These are phyloP conservation scores for Castanea mollissima DNA, from an alignment of 306 rosid species.

Conservation along the genomic window DNA sequence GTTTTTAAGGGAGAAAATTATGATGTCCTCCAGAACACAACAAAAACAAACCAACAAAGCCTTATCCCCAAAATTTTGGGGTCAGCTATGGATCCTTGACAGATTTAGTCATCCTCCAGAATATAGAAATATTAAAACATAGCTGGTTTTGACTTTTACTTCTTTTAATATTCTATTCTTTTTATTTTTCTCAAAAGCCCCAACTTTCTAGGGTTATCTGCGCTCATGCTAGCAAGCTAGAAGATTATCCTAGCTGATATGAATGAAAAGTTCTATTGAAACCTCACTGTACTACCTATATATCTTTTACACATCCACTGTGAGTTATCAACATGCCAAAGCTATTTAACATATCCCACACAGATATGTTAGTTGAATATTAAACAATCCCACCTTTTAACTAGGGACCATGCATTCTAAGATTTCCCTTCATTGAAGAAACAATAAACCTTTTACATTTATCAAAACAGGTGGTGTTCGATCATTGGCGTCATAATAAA, in stretches of 20 bases:
- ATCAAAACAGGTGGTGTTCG: conserved; percentile 9
- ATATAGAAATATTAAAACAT: background rate
- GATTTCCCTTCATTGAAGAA: conserved; percentile 15
- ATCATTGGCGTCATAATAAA: conserved; percentile 14
- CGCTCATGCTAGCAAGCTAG: background rate
- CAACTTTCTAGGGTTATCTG: background rate
- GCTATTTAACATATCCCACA: conserved; percentile 11
- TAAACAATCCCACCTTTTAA: conserved; percentile 5
- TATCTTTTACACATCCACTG: conserved; percentile 3
- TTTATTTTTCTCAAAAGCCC: background rate
- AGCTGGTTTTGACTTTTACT: background rate
- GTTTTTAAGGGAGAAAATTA: background rate
- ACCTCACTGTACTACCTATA: background rate
- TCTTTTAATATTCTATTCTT: background rate
- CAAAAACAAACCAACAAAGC: no score
- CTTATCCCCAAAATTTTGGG: no score
- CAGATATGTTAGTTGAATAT: background rate
- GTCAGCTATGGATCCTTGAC: no score
- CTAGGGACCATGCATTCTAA: conserved; percentile 27
- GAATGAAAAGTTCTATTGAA: background rate
- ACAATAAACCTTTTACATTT: conserved; percentile 17
- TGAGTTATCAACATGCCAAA: conserved; percentile 18
- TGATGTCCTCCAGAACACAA: conserved; percentile 9
- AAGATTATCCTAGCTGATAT: background rate
- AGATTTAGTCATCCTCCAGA: background rate